phyloP scores from a whole-genome alignment of 805 yeast species.

The Ogataea saltuana region DNA sequence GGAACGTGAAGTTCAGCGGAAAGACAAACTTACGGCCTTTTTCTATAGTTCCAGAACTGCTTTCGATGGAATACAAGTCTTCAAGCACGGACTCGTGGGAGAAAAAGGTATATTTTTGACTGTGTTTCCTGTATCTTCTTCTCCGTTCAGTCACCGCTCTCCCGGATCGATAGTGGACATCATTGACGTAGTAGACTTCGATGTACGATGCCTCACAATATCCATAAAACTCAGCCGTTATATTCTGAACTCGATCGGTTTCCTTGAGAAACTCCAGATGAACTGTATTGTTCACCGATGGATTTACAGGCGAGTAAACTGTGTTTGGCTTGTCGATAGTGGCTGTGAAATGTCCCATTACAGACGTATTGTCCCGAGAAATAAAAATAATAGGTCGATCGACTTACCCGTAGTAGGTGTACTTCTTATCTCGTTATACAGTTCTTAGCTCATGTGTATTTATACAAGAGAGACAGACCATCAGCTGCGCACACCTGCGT shows the following conservation, averaged over 20 bases:
- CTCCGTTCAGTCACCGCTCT: neutral
- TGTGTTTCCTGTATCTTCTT: neutral
- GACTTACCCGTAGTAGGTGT: no score
- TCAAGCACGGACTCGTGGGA: neutral
- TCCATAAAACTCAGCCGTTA: conserved; percentile 1
- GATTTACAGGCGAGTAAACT: conserved; percentile 7
- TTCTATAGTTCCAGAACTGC: neutral
- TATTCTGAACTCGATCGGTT: conserved; percentile 1
- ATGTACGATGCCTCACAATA: neutral
- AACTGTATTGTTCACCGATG: neutral
- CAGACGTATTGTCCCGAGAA: no score
- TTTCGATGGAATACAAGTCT: neutral
- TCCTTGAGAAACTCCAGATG: conserved; percentile 1
- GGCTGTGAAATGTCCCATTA: conserved; percentile 4
- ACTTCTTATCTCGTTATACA: no score
- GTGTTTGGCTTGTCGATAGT: neutral
- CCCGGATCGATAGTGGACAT: neutral
- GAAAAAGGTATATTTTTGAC: neutral
- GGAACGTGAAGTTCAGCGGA: conserved; percentile 12
- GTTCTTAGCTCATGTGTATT: no score
- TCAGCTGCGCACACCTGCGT: no score
- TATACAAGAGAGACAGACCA: no score
- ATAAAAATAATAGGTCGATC: no score
- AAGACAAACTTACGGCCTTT: neutral
- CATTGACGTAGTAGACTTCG: neutral